phyloP scores from a whole-genome alignment of 495 filamentous ascomycete genomes.

The Chlorociboria aeruginascens region DNA sequence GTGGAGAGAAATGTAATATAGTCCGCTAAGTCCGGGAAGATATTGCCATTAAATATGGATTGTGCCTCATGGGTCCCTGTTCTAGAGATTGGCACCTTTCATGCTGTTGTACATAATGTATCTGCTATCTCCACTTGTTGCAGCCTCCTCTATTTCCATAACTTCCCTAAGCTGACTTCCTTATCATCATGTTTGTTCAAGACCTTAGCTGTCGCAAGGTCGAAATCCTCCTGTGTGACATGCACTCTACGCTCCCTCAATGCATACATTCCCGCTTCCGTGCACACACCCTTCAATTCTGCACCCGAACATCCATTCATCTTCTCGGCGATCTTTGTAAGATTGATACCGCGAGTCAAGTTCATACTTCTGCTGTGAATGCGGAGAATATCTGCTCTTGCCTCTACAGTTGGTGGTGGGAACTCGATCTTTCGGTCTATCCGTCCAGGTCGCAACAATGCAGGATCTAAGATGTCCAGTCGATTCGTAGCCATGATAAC shows the following conservation, averaged over 20 bases:
- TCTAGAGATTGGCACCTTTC: background rate
- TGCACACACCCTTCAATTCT: constrained; percentile 94
- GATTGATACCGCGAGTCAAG: constrained; percentile 91
- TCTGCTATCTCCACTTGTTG: background rate
- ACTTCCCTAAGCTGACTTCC: constrained; percentile 76
- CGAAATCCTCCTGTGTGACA: constrained; percentile 98
- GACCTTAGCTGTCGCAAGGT: constrained; percentile 97
- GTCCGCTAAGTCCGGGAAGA: too few species aligned
- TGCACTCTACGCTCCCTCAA: constrained; percentile 90
- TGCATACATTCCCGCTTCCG: constrained; percentile 95
- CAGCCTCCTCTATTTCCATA: constrained; percentile 63
- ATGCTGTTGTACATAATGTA: constrained; percentile 11
- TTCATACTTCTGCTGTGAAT: constrained; percentile 99
- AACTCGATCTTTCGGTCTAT: constrained; percentile 99
- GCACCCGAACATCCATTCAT: constrained; percentile 99
- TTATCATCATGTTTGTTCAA: constrained; percentile 99
- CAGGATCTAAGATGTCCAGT: constrained; percentile 92
- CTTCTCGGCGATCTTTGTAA: constrained; percentile 97
- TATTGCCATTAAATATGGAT: too few species aligned
- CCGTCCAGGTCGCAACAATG: constrained; percentile 82
- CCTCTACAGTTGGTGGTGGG: constrained; percentile 92
- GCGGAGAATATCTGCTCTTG: constrained; percentile 90
- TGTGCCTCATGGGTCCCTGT: too few species aligned
- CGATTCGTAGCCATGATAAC: constrained; percentile 99
- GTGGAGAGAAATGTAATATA: too few species aligned